These are phyloP conservation scores for Eucalyptus coolabah DNA, from an alignment of 345 rosid genomes.

Conservation along the genomic window DNA sequence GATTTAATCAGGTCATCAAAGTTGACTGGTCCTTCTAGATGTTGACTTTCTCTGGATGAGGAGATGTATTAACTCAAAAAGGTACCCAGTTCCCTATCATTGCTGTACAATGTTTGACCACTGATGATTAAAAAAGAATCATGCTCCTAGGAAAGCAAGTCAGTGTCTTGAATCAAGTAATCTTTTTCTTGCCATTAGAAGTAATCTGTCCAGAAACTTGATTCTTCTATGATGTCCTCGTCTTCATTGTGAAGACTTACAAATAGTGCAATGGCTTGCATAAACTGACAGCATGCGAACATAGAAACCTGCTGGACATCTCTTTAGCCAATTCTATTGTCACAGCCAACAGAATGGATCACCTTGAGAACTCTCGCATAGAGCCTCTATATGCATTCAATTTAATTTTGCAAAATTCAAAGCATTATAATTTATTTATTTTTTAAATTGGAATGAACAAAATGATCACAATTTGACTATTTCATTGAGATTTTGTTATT, in stretches of 20 bases:
- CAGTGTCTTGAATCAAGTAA: not conserved
- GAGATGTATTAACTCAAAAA: not conserved
- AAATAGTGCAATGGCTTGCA: not conserved
- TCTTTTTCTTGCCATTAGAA: not conserved
- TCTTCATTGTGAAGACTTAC: not conserved
- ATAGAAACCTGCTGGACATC: not conserved
- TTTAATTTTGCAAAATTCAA: not conserved
- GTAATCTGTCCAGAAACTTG: not conserved
- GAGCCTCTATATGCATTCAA: not conserved
- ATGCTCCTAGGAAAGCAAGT: not conserved
- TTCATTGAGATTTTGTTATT: not conserved
- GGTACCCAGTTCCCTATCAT: not conserved
- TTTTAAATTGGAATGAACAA: not conserved
- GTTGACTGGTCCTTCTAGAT: not conserved
- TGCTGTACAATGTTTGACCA: not conserved
- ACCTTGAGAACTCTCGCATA: not conserved
- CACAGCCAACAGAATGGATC: not conserved
- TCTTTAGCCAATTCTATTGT: not conserved
- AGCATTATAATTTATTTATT: not conserved
- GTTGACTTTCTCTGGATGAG: not conserved
- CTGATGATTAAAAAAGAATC: not conserved
- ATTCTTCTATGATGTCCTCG: not conserved
- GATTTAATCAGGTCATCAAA: not conserved
- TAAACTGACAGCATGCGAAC: not conserved
- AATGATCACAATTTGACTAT: not conserved